Evolutionary conservation across 805 yeast species (phyloP), one percentile per base, ranked within the genome.

Genomic region (Kodamaea laetipori): DNA sequence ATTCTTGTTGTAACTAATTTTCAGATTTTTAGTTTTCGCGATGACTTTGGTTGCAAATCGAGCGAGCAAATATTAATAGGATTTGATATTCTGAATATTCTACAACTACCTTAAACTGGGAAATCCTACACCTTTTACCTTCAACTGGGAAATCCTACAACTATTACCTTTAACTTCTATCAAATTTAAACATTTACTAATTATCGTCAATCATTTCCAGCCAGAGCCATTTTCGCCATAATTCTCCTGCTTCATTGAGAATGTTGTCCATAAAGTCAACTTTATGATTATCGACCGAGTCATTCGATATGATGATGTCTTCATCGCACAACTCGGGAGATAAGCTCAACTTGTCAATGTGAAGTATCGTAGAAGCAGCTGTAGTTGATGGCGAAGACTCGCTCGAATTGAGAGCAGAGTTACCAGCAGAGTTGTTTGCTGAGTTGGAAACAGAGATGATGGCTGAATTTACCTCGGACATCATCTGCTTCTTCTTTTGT

Each of bases 161-260:
- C 31, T n/a, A 12, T 27, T 12, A 12, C 17, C 19, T 13, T 30
- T 30, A 13, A 30, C 19, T 13, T 30, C 34, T 30, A 30, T 30
- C 34, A 30, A 28, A 4, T 30, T 30, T 13, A 30, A 30, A 30
- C 34, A 30, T 30, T 30, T 30, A 15, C 39, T 37, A 55, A 45
- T 53, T 56, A 33, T 63, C 66, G 34, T 66, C 71, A 34, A 57
- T 53, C 65, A 66, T 61, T 47, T 70, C 76, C 50, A 60, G 51
- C 71, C 71, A 86, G 30, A 86, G 66, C 87, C 92, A 86, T 54
- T 81, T 84, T 50, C 96, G 72, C 95, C 95, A 88, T 33, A 86
- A 70, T 56, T 88, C 95, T 24, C 96, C 95, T 2, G 95, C 90
- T 59, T 84, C 90, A 43, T 70, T 67, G 33, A 87, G 73, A 21